Conservation (phyloP, 2,329 filamentous ascomycete species). For the Colletotrichum kahawae region DNA sequence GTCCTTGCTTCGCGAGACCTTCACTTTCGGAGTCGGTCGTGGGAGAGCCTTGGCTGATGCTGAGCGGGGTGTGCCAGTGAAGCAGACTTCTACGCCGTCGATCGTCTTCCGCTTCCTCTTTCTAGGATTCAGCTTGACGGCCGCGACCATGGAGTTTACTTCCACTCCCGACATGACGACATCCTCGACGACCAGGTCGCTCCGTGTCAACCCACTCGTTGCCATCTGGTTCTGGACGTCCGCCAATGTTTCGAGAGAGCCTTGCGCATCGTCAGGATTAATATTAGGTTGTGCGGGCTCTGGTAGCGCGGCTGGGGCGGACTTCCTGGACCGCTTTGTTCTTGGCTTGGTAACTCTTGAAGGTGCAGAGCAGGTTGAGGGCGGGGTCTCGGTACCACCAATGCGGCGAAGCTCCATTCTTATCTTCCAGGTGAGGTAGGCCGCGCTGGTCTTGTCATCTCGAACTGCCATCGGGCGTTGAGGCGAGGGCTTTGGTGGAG, state of each 20-base stretch:
- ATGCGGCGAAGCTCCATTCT: constrained; percentile 42
- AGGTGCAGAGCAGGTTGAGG: not conserved
- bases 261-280: not conserved
- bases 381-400: constrained; percentile 25
- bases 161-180: not conserved
- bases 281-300: not conserved
- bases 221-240: not conserved
- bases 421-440: constrained; percentile 50
- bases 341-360: constrained; percentile 20
- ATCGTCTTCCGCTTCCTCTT: constrained; percentile 53
- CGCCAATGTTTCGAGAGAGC: not conserved
- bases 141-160: constrained; percentile 51
- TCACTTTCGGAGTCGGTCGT: constrained; percentile 17
- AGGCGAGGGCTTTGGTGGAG: constrained; percentile 26
- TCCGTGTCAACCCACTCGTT: not conserved
- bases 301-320: constrained; percentile 40
- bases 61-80: not conserved
- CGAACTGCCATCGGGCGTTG: constrained; percentile 46
- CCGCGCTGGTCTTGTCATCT: constrained; percentile 51
- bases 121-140: constrained; percentile 55
- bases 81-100: constrained; percentile 36
- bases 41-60: constrained; percentile 24
- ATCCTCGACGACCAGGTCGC: not conserved
- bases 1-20: not conserved
- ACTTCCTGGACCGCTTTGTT: constrained; percentile 41